Conservation (phyloP, 306 rosid species). For the Lithocarpus polystachyus region DNA sequence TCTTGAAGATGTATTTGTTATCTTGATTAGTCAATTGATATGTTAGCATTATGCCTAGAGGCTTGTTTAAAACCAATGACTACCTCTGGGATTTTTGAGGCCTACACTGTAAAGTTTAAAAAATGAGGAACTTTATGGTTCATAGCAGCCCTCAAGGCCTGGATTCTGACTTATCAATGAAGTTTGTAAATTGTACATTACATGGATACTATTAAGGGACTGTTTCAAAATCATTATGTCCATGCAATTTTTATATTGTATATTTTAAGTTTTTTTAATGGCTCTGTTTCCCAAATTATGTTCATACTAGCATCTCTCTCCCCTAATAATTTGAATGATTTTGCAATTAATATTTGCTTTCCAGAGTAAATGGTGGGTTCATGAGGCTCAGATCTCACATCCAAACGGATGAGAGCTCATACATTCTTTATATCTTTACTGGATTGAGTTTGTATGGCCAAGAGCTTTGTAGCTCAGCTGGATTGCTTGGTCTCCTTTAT, state of each 20-base stretch:
- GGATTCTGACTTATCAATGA: not conserved
- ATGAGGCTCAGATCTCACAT: not conserved
- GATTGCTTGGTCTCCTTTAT: too few relatives aligned
- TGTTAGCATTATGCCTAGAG: not conserved
- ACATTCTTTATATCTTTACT: not conserved
- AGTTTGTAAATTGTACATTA: not conserved
- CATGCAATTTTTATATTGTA: not conserved
- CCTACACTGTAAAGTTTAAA: not conserved
- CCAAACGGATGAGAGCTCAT: not conserved
- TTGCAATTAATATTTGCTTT: not conserved
- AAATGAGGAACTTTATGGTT: conserved; percentile 1
- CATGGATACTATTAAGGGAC: not conserved
- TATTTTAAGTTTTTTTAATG: not conserved
- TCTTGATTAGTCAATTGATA: not conserved
- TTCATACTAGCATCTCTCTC: not conserved
- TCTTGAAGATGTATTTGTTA: not conserved
- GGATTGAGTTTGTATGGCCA: not conserved
- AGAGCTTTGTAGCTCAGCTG: too few relatives aligned
- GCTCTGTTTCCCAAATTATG: not conserved
- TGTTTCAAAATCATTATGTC: not conserved
- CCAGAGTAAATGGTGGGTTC: not conserved
- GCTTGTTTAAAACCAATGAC: not conserved
- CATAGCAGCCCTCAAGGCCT: not conserved
- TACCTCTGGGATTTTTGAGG: not conserved
- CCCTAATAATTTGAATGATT: not conserved